phyloP scores from a whole-genome alignment of 2,329 filamentous ascomycete species.

The Scedosporium minutisporum region DNA sequence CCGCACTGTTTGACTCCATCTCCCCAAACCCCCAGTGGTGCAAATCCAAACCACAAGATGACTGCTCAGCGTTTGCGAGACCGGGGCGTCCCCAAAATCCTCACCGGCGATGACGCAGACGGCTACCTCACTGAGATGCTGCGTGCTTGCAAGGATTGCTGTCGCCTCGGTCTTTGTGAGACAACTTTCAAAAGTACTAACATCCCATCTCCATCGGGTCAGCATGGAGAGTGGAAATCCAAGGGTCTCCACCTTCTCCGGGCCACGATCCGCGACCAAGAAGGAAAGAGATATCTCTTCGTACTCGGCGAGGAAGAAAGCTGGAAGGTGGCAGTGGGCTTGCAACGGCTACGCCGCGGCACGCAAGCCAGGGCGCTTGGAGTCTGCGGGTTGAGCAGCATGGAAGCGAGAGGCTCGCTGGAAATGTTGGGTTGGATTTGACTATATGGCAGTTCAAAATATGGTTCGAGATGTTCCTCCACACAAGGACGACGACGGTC shows the following conservation, averaged over 20 bases:
- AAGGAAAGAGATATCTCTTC: slow-evolving; percentile 57
- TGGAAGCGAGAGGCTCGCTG: slow-evolving; percentile 45
- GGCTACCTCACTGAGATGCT: slow-evolving; percentile 53
- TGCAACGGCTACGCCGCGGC: slow-evolving; percentile 51
- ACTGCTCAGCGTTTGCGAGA: slow-evolving; percentile 36
- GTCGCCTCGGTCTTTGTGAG: slow-evolving; percentile 43
- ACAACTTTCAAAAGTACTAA: slow-evolving; percentile 34
- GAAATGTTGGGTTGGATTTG: slow-evolving; percentile 47
- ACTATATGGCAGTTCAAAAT: background rate
- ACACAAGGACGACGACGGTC: background rate
- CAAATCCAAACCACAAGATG: slow-evolving; percentile 33
- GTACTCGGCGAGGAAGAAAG: slow-evolving; percentile 54
- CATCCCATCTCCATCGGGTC: slow-evolving; percentile 26
- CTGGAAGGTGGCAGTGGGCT: slow-evolving; percentile 56
- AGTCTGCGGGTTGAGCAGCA: slow-evolving; percentile 43
- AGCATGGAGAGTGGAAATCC: slow-evolving; percentile 44
- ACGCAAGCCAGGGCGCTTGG: slow-evolving; percentile 51
- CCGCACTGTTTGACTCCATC: slow-evolving; percentile 46
- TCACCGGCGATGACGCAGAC: slow-evolving; percentile 57
- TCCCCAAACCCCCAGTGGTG: slow-evolving; percentile 28
- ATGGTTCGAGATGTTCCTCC: background rate
- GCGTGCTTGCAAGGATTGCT: slow-evolving; percentile 54
- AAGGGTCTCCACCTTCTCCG: slow-evolving; percentile 53
- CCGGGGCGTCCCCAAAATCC: slow-evolving; percentile 37
- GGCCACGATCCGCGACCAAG: slow-evolving; percentile 55